Evolutionary conservation across 1,139 yeast genomes (phyloP), one percentile per base, ranked within the genome.

Genomic region (Candida sanyaensis): DNA sequence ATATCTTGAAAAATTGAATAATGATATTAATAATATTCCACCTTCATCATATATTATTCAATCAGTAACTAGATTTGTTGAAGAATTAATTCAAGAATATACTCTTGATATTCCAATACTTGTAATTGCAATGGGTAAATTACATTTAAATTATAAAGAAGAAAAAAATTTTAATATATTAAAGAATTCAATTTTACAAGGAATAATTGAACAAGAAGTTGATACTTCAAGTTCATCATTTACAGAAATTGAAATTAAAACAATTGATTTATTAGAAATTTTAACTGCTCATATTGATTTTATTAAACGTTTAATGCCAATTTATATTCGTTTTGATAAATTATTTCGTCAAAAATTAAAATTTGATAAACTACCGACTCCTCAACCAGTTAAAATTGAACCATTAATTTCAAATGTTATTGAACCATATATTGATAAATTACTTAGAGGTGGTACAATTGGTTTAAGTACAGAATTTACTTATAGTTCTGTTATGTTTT

Each of bases 221-320:
- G 42, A 37, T 28, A 44, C 47, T n/a, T 37, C 42, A 8, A 29
- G 42, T 29, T 11, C 33, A 13, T 44, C 47, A 11, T 44, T 44
- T 21, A 39, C 41, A 9, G 47, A 44, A 10, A 10, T 29, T 13
- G 43, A 44, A 27, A 23, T 36, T 26, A 39, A 36, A 27, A n/a
- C 41, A 12, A 30, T 44, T 24, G 47, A 44, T 8, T 13, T 44
- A 12, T 40, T 40, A 40, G 47, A 44, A 41, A 12, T 13, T 11
- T 29, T 44, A 11, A 44, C 44, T 6, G 47, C 42, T 23, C 47
- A 44, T 23, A 40, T 44, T 13, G 47, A 44, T 31, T 44, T 44
- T 28, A 27, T 34, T 11, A 24, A 30, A 30, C 43, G 42, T 13
- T 31, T 44, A 21, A 21, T 39, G 6, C 38, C 38, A 9, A 12